phyloP scores from a whole-genome alignment of 495 filamentous ascomycete species.

The Tuber melanosporum region DNA sequence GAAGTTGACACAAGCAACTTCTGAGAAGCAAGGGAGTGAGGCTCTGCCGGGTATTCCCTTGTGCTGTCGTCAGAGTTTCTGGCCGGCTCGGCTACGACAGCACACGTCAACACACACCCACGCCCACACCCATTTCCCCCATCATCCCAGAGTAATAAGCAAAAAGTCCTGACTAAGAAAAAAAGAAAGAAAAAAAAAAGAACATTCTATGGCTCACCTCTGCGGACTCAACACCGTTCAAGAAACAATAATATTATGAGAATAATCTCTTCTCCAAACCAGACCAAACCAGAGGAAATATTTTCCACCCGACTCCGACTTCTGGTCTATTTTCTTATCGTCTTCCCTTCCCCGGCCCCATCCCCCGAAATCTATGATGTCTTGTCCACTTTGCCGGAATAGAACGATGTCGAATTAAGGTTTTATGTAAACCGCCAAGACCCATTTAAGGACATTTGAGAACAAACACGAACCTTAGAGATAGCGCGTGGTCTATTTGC shows the following conservation, averaged over 20 bases:
- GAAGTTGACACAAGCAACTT: constrained; percentile 28
- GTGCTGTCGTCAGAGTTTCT: constrained; percentile 39
- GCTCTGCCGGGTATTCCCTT: constrained; percentile 37
- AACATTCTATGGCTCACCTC: background rate
- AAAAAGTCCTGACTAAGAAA: background rate
- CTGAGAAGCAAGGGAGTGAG: constrained; percentile 37
- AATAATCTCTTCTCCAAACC: background rate
- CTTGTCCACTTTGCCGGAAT: constrained; percentile 17
- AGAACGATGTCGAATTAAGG: constrained; percentile 40
- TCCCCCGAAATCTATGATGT: constrained; percentile 4
- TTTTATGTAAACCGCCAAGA: constrained; percentile 32
- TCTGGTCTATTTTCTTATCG: constrained; percentile 10
- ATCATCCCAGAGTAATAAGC: constrained; percentile 3
- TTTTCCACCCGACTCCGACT: background rate
- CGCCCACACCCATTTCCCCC: background rate
- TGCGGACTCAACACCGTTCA: background rate
- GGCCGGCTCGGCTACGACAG: constrained; percentile 35
- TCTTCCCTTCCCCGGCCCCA: background rate
- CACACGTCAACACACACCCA: constrained; percentile 32
- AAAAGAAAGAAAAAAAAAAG: background rate
- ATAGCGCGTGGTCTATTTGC: constrained; percentile 4
- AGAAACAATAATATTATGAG: background rate
- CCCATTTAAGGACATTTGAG: constrained; percentile 17
- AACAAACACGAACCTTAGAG: background rate
- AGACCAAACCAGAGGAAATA: background rate